phyloP scores from a whole-genome alignment of 352 stramenopile species.

The Globisporangium apiculatum region DNA sequence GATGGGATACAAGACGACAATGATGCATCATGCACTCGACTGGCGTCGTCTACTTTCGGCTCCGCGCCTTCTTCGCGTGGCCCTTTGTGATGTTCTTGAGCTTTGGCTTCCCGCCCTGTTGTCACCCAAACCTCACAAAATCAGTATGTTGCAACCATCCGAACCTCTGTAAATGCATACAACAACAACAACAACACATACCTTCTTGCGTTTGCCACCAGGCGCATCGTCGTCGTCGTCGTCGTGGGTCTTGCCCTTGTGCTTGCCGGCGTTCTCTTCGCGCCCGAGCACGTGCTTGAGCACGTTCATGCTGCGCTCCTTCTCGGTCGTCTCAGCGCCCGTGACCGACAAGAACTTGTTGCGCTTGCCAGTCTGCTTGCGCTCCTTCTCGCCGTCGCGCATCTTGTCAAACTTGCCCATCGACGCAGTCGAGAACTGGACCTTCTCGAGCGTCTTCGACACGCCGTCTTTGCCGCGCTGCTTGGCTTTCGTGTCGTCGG shows the following conservation, averaged over 20 bases:
- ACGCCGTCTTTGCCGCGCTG: conserved; percentile 88
- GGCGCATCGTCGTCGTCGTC: conserved; percentile 49
- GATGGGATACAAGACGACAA: too few relatives aligned
- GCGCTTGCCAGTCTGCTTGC: conserved; percentile 81
- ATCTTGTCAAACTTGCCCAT: conserved; percentile 95
- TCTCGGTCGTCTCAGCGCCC: conserved; percentile 65
- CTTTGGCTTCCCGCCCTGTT: conserved; percentile 29
- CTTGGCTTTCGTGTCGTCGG: conserved; percentile 59
- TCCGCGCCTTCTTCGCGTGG: conserved; percentile 51
- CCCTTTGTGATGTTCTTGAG: conserved; percentile 76
- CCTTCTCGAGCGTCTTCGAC: conserved; percentile 83
- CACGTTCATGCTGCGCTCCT: conserved; percentile 74
- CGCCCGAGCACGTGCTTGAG: conserved; percentile 67
- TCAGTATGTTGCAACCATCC: too few relatives aligned
- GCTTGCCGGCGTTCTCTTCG: conserved; percentile 75
- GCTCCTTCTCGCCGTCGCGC: conserved; percentile 87
- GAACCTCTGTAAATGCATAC: neutral
- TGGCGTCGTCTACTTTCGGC: conserved; percentile 26
- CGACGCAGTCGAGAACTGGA: conserved; percentile 90
- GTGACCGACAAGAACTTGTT: conserved; percentile 77
- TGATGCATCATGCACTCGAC: too few relatives aligned
- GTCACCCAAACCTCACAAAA: neutral
- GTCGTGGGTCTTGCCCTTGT: conserved; percentile 46
- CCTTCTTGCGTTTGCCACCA: conserved; percentile 54
- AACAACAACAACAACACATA: conserved; percentile 6